Evolutionary conservation across 352 stramenopile genomes (phyloP).

Genomic region (Pythium grandisporangium): DNA sequence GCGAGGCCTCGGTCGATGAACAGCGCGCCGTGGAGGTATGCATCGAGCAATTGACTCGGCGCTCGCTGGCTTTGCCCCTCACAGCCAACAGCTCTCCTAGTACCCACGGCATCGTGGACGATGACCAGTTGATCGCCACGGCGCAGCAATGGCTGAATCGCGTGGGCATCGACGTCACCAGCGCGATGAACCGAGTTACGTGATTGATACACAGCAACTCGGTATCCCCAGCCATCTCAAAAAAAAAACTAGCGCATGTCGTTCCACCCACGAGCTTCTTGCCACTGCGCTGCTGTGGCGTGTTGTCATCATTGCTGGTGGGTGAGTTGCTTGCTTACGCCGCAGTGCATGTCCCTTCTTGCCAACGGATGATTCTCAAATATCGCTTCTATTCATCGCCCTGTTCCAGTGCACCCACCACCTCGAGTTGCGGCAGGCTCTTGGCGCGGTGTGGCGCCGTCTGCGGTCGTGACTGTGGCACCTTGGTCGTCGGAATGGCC

Average conservation of each 20-base stretch:
- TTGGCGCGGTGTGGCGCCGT: slow-evolving; percentile 40
- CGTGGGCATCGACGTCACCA: not conserved
- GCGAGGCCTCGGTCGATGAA: not conserved
- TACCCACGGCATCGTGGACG: not conserved
- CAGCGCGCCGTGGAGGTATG: not conserved
- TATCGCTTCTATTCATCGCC: too few relatives aligned
- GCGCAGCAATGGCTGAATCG: not conserved
- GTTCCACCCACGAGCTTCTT: too few relatives aligned
- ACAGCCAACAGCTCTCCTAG: too few relatives aligned
- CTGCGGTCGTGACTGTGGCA: slow-evolving; percentile 17
- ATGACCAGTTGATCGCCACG: not conserved
- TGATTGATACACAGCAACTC: too few relatives aligned
- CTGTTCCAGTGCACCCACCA: not conserved
- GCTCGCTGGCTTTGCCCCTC: slow-evolving; percentile 4
- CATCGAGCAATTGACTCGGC: slow-evolving; percentile 5
- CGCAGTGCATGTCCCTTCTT: not conserved
- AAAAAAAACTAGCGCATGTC: too few relatives aligned
- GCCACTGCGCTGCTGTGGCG: too few relatives aligned
- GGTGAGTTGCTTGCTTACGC: not conserved
- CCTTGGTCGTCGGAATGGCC: slow-evolving; percentile 3
- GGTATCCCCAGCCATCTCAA: too few relatives aligned
- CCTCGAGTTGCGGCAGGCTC: slow-evolving; percentile 32
- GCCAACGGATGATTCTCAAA: too few relatives aligned
- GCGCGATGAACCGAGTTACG: too few relatives aligned
- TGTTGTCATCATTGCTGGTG: not conserved